phyloP scores from a whole-genome alignment of 2,329 filamentous ascomycete species.

The Ophidiomyces ophidiicola region DNA sequence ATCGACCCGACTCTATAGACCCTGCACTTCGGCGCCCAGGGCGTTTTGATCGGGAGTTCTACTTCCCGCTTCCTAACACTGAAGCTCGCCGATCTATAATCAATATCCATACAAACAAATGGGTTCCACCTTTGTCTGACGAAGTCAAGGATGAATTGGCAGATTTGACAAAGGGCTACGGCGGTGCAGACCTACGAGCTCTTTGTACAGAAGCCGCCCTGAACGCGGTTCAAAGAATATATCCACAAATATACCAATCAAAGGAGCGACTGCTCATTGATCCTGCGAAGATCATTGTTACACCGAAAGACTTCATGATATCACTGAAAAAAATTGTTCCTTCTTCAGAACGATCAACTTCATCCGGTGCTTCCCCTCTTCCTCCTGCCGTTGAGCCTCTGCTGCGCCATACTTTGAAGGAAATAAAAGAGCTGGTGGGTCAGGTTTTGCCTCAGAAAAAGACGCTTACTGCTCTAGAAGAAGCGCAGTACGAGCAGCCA shows the following conservation, averaged over 20 bases:
- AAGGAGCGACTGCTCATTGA: constrained; percentile 83
- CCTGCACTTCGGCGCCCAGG: constrained; percentile 94
- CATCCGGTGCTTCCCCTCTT: constrained; percentile 70
- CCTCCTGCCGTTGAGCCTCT: constrained; percentile 71
- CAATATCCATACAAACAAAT: constrained; percentile 88
- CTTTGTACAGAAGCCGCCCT: constrained; percentile 91
- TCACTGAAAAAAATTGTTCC: constrained; percentile 94
- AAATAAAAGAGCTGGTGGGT: constrained; percentile 59
- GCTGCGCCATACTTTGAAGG: constrained; percentile 56
- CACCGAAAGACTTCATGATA: constrained; percentile 92
- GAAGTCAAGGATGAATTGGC: constrained; percentile 70
- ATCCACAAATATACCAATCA: constrained; percentile 89
- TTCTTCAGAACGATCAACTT: constrained; percentile 80
- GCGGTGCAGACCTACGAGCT: constrained; percentile 85
- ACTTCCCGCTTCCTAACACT: constrained; percentile 81
- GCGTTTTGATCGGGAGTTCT: constrained; percentile 94
- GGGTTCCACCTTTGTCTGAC: constrained; percentile 63
- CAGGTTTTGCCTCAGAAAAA: constrained; percentile 73
- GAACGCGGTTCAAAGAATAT: constrained; percentile 89
- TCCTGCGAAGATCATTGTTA: constrained; percentile 68
- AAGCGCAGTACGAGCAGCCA: constrained; percentile 81
- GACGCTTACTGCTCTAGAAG: constrained; percentile 76
- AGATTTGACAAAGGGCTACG: constrained; percentile 87
- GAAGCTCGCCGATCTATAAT: constrained; percentile 74
- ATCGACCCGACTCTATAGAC: constrained; percentile 97